Base-by-base conservation (phyloP, 2,329 filamentous ascomycete species). In the Clonostachys sp. region DNA sequence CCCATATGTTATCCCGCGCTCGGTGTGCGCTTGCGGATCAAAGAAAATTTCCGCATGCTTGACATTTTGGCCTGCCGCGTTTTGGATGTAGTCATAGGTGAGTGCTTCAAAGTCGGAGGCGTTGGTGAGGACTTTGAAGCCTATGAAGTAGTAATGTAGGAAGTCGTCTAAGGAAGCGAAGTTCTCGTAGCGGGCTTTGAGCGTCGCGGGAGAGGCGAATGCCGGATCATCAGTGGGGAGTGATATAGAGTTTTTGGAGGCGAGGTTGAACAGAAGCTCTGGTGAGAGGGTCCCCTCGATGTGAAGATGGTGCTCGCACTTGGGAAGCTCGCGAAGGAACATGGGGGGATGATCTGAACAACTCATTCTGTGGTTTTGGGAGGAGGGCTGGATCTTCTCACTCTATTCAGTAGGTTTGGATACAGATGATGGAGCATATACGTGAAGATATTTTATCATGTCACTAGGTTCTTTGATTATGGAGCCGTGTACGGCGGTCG, bases 301-400 rank as follows among this genome's bases (percentile, higher is more conserved):
- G 62, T 91, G 87, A 49, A 91, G 78, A 65, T 91, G 87, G 59
- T 90, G 87, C 63, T 91, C 87, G 67, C 83, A 88, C 72, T 91
- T 90, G 53, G 87, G 87, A 40, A 91, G 75, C 41, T 74, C 74
- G 42, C 70, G 66, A 17, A 90, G 74, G 61, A 87, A 84, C 6
- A 30, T 10, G 24, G 24, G 24, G 9, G 10, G 24, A 30, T 30
- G 24, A 6, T 30, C 24, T 30, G 24, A 30, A 10, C 24, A 30
- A 3, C 24, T 30, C 24, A 30, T 30, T 30, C 9, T 30, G 24
- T 4, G 9, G 24, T 9, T 30, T 10, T 10, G 24, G 9, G 24
- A 30, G 24, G 9, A 10, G 24, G 6, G 24, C 24, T 30, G 9
- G 9, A 30, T 30, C 24, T 30, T 30, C 24, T 30, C 24, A 30